Percentiles rank a stretch among this genome's conserved stretches.
These are phyloP conservation scores for Leishmania lainsoni DNA, from an alignment of 208 protist species.

Conservation along the genomic window DNA sequence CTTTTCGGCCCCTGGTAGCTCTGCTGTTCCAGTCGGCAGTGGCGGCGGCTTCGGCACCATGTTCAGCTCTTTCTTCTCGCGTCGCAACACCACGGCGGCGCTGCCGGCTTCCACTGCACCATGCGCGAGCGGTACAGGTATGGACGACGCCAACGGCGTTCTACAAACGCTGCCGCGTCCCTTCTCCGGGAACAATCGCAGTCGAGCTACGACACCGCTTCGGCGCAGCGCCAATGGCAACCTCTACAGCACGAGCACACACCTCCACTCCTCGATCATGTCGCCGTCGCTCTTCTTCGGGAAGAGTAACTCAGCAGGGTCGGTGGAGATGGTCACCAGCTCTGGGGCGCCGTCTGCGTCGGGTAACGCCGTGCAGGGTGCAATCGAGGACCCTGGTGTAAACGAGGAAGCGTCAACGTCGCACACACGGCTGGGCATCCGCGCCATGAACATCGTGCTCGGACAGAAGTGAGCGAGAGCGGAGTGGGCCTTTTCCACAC, in stretches of 20 bases:
- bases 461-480: neutral
- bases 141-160: neutral
- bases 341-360: neutral
- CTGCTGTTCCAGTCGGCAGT: neutral
- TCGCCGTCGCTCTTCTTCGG: conserved; percentile 1
- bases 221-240: conserved; percentile 4
- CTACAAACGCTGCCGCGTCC: neutral
- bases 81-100: neutral
- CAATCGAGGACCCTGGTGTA: neutral
- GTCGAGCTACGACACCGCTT: conserved; percentile 1
- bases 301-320: neutral
- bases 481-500: neutral
- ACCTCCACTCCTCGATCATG: neutral
- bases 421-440: neutral
- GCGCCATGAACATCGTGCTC: conserved; percentile 4
- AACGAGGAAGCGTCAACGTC: neutral
- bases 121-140: neutral
- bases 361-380: neutral
- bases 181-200: neutral
- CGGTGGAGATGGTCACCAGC: neutral
- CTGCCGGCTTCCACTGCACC: neutral
- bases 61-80: conserved; percentile 23
- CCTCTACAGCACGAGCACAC: neutral
- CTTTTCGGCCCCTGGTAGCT: conserved; percentile 4
- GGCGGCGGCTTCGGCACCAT: conserved; percentile 18